A percentile compares a stretch with the other conserved stretches of the same genome.
Conservation (phyloP, 768 basidiomycete species). For the Boletus eberwhitei region DNA sequence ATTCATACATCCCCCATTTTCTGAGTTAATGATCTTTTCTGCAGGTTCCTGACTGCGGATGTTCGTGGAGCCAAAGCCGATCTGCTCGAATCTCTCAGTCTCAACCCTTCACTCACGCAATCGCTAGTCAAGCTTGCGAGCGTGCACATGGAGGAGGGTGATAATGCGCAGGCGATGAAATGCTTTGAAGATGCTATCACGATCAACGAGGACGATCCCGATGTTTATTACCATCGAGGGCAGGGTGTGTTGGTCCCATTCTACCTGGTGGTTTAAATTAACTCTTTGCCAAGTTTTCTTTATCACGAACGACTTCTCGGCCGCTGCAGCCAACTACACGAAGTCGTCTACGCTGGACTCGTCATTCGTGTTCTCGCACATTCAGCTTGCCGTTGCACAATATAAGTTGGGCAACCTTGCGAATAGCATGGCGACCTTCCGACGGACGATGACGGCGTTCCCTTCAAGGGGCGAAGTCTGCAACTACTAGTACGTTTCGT, state of each 20-base stretch:
- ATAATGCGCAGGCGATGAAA: conserved; percentile 77
- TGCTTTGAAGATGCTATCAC: conserved; percentile 89
- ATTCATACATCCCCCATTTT: not conserved
- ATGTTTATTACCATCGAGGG: conserved; percentile 98
- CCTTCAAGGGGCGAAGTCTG: conserved; percentile 83
- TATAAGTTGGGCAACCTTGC: conserved; percentile 83
- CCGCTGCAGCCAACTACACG: conserved; percentile 88
- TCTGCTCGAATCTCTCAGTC: conserved; percentile 68
- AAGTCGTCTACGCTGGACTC: conserved; percentile 87
- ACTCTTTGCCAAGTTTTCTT: conserved; percentile 64
- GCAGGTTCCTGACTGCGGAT: conserved; percentile 85
- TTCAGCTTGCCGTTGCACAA: conserved; percentile 94
- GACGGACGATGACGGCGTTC: conserved; percentile 80
- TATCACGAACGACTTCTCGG: conserved; percentile 85
- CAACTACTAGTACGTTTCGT: conserved; percentile 81
- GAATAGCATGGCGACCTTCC: conserved; percentile 88
- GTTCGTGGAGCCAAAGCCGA: conserved; percentile 80
- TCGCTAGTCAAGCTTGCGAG: conserved; percentile 95
- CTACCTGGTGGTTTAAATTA: not conserved
- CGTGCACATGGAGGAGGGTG: conserved; percentile 94
- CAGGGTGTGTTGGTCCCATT: conserved; percentile 55
- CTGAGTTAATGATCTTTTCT: not conserved
- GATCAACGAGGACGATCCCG: conserved; percentile 81
- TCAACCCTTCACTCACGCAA: conserved; percentile 73
- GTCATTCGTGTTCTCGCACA: conserved; percentile 92